These are phyloP conservation scores for Irpex rosettiformis DNA, from an alignment of 1,284 basidiomycete genomes.

Conservation along the genomic window DNA sequence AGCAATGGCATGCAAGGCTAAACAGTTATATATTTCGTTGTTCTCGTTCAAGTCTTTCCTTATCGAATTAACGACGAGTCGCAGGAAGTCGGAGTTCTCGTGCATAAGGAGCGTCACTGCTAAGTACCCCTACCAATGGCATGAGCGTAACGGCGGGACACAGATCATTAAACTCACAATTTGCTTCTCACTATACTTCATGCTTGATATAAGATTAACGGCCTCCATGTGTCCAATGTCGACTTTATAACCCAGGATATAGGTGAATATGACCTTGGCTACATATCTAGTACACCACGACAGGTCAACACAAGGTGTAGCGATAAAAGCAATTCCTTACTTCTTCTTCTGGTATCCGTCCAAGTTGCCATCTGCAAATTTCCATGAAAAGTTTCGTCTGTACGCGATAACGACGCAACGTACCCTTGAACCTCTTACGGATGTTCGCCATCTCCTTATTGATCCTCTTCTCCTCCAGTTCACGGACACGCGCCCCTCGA, in stretches of 20 bases:
- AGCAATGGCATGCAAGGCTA: constrained; percentile 97
- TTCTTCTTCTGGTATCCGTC: constrained; percentile 99
- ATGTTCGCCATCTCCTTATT: constrained; percentile 99
- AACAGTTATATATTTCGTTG: constrained; percentile 93
- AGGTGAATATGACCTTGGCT: constrained; percentile 98
- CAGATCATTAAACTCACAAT: constrained; percentile 62
- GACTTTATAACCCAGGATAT: constrained; percentile 98
- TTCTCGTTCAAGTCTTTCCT: constrained; percentile 95
- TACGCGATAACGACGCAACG: constrained; percentile 10
- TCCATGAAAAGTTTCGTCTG: constrained; percentile 3
- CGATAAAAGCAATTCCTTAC: constrained; percentile 43
- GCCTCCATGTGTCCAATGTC: constrained; percentile 99
- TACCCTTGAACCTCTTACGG: constrained; percentile 96
- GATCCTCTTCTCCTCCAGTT: constrained; percentile 94
- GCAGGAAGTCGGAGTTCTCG: constrained; percentile 95
- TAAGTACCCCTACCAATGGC: constrained; percentile 77
- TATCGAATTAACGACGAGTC: constrained; percentile 96
- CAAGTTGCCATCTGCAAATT: constrained; percentile 82
- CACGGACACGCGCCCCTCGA: constrained; percentile 85
- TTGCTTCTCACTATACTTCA: constrained; percentile 98
- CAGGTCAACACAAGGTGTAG: constrained; percentile 11
- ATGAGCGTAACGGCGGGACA: neutral
- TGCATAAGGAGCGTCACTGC: constrained; percentile 97
- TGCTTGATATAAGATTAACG: constrained; percentile 93
- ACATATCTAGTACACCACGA: constrained; percentile 64